phyloP scores from a whole-genome alignment of 495 filamentous ascomycete species.

The Thozetella sp. region DNA sequence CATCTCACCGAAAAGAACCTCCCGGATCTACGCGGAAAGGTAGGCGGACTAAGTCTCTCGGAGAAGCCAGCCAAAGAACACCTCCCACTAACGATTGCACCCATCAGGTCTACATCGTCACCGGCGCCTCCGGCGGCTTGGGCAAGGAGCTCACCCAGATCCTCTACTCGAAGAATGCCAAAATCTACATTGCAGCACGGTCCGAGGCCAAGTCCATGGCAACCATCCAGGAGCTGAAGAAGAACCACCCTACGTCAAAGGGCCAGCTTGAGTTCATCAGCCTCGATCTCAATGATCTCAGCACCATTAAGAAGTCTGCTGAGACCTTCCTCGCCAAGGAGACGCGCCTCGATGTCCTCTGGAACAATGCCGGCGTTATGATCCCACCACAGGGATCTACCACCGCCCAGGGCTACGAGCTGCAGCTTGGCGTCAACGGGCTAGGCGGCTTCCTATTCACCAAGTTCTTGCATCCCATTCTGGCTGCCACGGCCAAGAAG shows the following conservation, averaged over 20 bases:
- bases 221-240: constrained; percentile 24
- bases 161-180: constrained; percentile 46
- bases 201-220: constrained; percentile 29
- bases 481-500: constrained; percentile 20
- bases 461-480: constrained; percentile 41
- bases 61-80: too few relatives aligned
- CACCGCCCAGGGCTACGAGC: constrained; percentile 23
- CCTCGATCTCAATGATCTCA: constrained; percentile 28
- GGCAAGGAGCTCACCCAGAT: constrained; percentile 47
- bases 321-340: constrained; percentile 20
- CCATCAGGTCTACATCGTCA: constrained; percentile 43
- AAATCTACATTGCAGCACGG: constrained; percentile 56
- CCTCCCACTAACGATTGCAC: constrained; percentile 15
- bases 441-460: constrained; percentile 41
- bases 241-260: constrained; percentile 21
- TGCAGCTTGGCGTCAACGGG: constrained; percentile 41
- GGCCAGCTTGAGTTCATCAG: constrained; percentile 24
- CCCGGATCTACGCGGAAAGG: too few relatives aligned
- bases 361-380: constrained; percentile 43
- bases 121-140: constrained; percentile 50
- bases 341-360: constrained; percentile 25
- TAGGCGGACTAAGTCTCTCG: too few relatives aligned
- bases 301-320: constrained; percentile 19
- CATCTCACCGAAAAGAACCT: too few relatives aligned
- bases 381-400: constrained; percentile 17